Conservation (phyloP, 345 rosid genomes). For the Citrus glauca region DNA sequence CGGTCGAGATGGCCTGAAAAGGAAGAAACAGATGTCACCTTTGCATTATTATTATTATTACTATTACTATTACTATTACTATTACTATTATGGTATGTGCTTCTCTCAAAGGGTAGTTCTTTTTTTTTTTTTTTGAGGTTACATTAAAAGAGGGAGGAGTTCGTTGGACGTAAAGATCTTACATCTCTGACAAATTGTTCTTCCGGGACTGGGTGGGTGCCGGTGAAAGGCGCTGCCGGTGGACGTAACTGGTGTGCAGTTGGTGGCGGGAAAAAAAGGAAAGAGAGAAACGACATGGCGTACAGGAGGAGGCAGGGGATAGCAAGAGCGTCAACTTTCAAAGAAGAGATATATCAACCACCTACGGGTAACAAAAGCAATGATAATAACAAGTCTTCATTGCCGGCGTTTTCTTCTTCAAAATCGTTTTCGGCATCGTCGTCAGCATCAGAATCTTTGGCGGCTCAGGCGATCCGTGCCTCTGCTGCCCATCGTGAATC, state of each 20-base stretch:
- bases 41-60: not conserved
- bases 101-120: not conserved
- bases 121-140: too few species aligned
- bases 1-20: not conserved
- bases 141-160: not conserved
- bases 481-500: conserved; percentile 50
- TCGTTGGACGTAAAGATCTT: not conserved
- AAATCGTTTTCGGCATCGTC: conserved; percentile 33
- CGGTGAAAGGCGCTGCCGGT: not conserved
- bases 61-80: too few species aligned
- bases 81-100: not conserved
- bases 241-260: not conserved
- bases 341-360: conserved; percentile 54
- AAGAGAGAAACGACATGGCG: conserved; percentile 46
- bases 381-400: conserved; percentile 17
- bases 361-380: conserved; percentile 23
- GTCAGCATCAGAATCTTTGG: conserved; percentile 38
- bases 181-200: not conserved
- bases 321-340: conserved; percentile 71
- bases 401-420: conserved; percentile 27
- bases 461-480: conserved; percentile 88
- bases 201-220: not conserved
- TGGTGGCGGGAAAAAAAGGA: not conserved
- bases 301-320: conserved; percentile 90
- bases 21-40: not conserved